Base-by-base conservation (phyloP, 441 rosid species). In the Bruguiera hainesii region DNA sequence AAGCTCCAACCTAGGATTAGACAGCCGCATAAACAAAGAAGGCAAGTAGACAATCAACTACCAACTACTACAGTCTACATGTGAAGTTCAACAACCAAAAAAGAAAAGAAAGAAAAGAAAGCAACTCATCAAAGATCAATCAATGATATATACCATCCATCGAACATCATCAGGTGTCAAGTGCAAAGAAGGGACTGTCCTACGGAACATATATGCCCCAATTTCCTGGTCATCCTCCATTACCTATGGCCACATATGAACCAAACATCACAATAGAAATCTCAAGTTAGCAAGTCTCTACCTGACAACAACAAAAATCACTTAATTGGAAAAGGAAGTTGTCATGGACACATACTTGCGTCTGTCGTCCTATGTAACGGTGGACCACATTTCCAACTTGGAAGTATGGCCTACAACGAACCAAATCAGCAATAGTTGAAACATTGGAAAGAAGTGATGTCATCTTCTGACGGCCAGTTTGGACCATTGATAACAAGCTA, bases 171-270 rank as follows among this genome's bases (percentile, higher is more conserved):
- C 96, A 33, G 93, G 80, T 53, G 94, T 85, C 71, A 94, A 72
- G 74, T 91, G 94, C 75, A 84, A 74, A 3, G 90, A 85, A 76
- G 99, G 98, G 74, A 95, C 97, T 2, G 96, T 95, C 72, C 99
- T 81, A 1, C 97, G 97, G 63, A 95, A 95, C 99, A 91, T 95
- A 72, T 87, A 91, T 2, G 98, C 94, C n/a, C 76, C 89, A 20
- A 89, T 88, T 82, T 95, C 99, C 78, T 80, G 88, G 78, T 86
- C 97, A 74, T 95, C 97, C 80, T 94, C 99, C 94, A 95, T 87
- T 11, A 94, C 97, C 99, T 90, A 77, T 65, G 73, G 51, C 48
- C 66, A 75, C 42, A 51, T 39, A 70, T 48, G 64, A 72, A 65
- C 48, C 48, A 56, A 71, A 69, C 69, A 74, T 61, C 49, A 61